Percentiles rank a stretch among this genome's conserved stretches.
Evolutionary conservation across 2,329 filamentous ascomycete species (phyloP).

Genomic region (Penicillium fuscoglaucum): DNA sequence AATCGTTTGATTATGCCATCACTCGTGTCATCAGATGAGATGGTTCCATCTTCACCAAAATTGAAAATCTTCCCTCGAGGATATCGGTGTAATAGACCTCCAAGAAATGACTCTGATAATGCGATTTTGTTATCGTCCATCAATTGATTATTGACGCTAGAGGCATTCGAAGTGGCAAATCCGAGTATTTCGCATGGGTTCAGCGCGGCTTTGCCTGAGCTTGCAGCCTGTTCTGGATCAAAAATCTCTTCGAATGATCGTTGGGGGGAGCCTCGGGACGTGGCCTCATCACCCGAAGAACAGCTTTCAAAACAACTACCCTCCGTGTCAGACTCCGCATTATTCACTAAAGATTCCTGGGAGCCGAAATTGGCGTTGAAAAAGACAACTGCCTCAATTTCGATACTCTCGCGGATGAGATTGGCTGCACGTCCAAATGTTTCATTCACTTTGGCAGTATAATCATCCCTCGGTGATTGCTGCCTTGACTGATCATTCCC

Average conservation of each 20-base stretch:
- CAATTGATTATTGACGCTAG: slow-evolving; percentile 31
- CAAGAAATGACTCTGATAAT: slow-evolving; percentile 45
- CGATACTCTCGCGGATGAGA: slow-evolving; percentile 44
- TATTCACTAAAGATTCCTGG: slow-evolving; percentile 5
- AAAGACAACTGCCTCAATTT: slow-evolving; percentile 40
- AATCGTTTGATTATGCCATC: slow-evolving; percentile 11
- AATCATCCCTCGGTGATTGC: slow-evolving; percentile 7
- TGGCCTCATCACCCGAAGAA: slow-evolving; percentile 15
- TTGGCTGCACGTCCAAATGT: slow-evolving; percentile 47
- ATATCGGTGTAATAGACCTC: slow-evolving; percentile 47
- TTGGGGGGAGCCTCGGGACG: background rate
- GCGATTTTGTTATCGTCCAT: slow-evolving; percentile 15
- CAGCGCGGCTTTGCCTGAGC: background rate
- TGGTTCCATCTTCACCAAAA: slow-evolving; percentile 43
- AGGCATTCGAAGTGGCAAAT: slow-evolving; percentile 10
- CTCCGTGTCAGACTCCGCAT: slow-evolving; percentile 5
- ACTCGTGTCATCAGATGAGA: slow-evolving; percentile 28
- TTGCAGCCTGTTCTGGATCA: background rate
- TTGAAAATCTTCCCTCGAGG: slow-evolving; percentile 52
- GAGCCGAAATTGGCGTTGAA: slow-evolving; percentile 21
- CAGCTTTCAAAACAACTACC: slow-evolving; percentile 8
- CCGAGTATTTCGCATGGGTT: slow-evolving; percentile 16
- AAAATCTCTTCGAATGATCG: background rate
- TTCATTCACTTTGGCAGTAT: slow-evolving; percentile 11
- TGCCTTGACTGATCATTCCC: background rate